A percentile compares a stretch with the other conserved stretches of the same genome.
Evolutionary conservation across 768 basidiomycete species (phyloP).

Genomic region (Tulasnella sp.): DNA sequence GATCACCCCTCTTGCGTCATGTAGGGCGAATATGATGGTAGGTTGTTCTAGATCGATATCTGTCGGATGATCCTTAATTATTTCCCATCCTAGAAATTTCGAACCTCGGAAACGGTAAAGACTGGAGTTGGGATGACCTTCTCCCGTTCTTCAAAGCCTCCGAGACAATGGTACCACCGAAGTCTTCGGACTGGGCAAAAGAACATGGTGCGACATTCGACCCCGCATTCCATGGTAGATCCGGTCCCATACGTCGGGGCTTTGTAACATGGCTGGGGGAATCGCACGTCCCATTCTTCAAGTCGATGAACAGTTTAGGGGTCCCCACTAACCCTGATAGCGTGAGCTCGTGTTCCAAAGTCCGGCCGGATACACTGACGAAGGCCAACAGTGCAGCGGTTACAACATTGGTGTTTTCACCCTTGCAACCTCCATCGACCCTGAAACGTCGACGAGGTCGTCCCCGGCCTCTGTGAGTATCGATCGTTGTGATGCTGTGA

Average conservation of each 20-base stretch:
- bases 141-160: conserved; percentile 11
- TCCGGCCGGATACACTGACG: background rate
- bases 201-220: conserved; percentile 16
- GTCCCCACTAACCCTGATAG: conserved; percentile 15
- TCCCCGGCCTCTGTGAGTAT: conserved; percentile 10
- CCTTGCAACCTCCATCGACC: conserved; percentile 14
- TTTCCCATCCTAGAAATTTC: conserved; percentile 9
- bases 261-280: conserved; percentile 12
- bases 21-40: conserved; percentile 18
- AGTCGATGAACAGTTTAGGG: conserved; percentile 14
- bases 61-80: background rate
- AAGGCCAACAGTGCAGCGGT: background rate
- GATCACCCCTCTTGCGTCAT: background rate
- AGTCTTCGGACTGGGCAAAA: conserved; percentile 3
- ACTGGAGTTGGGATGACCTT: conserved; percentile 11
- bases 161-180: conserved; percentile 12
- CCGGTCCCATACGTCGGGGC: conserved; percentile 11
- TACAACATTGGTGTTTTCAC: conserved; percentile 15
- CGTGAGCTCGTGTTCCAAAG: background rate
- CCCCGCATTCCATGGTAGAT: conserved; percentile 10
- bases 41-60: background rate
- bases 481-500: background rate
- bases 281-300: conserved; percentile 13
- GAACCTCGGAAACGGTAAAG: conserved; percentile 13
- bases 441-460: background rate